Conservation (phyloP, 352 stramenopile species). For the Phytophthora brassicae region DNA sequence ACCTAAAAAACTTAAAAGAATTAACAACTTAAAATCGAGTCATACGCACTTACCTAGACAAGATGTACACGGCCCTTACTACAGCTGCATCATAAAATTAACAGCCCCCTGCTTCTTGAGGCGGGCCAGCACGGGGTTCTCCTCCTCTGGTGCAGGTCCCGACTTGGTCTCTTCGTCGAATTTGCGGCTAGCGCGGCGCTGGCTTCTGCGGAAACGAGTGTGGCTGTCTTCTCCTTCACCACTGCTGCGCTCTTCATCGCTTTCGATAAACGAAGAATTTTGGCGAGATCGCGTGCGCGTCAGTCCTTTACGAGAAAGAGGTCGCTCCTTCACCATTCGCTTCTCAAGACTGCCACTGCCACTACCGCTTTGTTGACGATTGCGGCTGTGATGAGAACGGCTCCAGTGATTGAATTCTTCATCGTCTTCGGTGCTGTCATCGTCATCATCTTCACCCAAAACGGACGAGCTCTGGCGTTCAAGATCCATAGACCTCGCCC, state of each 20-base stretch:
- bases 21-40: constrained; percentile 28
- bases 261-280: constrained; percentile 37
- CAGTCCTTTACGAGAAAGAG: constrained; percentile 22
- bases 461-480: constrained; percentile 36
- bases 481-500: constrained; percentile 19
- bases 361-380: constrained; percentile 32
- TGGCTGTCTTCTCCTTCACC: constrained; percentile 36
- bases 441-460: constrained; percentile 34
- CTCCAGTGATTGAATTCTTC: constrained; percentile 21
- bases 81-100: constrained; percentile 77
- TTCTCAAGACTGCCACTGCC: constrained; percentile 28
- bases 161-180: constrained; percentile 48
- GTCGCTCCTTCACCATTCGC: constrained; percentile 16
- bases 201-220: constrained; percentile 35
- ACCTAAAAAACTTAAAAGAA: too few species aligned
- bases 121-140: constrained; percentile 74
- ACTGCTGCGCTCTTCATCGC: constrained; percentile 24
- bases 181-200: constrained; percentile 49
- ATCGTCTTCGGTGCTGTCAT: constrained; percentile 38
- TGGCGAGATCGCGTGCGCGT: constrained; percentile 24
- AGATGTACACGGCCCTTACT: constrained; percentile 31
- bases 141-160: constrained; percentile 29
- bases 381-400: constrained; percentile 19
- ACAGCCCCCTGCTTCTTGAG: constrained; percentile 82
- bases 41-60: constrained; percentile 33